These are phyloP conservation scores for Blumeria hordei DNA, from an alignment of 2,329 filamentous ascomycete genomes.

Conservation along the genomic window DNA sequence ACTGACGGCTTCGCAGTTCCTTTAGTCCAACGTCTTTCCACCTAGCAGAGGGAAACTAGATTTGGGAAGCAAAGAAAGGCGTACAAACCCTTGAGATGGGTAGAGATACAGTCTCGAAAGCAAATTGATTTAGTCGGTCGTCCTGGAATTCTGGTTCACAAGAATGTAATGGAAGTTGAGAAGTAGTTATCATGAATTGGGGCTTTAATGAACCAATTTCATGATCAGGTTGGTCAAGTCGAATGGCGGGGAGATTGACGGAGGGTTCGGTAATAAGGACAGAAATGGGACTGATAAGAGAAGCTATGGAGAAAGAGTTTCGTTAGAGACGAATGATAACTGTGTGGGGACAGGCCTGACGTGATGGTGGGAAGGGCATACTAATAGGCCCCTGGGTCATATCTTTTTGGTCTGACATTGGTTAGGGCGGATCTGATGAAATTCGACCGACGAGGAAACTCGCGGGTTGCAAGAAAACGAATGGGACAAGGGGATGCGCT, in stretches of 20 bases:
- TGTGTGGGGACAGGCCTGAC: too few relatives aligned
- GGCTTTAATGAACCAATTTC: neutral
- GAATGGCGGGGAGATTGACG: neutral
- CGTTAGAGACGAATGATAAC: too few relatives aligned
- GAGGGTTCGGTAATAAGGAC: neutral
- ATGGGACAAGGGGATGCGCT: too few relatives aligned
- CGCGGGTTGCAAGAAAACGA: too few relatives aligned
- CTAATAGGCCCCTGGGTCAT: too few relatives aligned
- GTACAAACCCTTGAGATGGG: conserved; percentile 59
- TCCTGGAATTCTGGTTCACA: conserved; percentile 59
- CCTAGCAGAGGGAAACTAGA: conserved; percentile 1
- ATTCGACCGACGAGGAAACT: too few relatives aligned
- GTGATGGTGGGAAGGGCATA: too few relatives aligned
- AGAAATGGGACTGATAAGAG: neutral
- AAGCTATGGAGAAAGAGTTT: too few relatives aligned
- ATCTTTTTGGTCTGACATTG: too few relatives aligned
- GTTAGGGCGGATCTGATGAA: too few relatives aligned
- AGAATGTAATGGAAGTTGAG: conserved; percentile 32
- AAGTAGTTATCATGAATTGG: neutral
- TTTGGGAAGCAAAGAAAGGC: conserved; percentile 7
- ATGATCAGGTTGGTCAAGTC: neutral
- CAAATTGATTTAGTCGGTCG: conserved; percentile 60
- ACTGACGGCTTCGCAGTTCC: neutral
- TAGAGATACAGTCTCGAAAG: conserved; percentile 75
- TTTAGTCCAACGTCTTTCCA: conserved; percentile 1